phyloP scores from a whole-genome alignment of 331 rosid genomes.

The Rosa hybrid region DNA sequence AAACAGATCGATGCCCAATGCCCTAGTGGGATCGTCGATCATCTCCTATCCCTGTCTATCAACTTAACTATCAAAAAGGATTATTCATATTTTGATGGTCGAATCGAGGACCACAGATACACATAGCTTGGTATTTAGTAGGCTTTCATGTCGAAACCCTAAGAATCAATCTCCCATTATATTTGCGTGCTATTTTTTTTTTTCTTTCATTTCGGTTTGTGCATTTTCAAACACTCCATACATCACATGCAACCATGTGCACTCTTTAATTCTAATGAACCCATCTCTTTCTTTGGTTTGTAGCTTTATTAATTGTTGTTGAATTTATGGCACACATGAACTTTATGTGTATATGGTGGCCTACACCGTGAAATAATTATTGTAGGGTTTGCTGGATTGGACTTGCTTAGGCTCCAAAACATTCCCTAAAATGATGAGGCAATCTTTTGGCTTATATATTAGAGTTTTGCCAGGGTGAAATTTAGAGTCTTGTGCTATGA shows the following conservation, averaged over 20 bases:
- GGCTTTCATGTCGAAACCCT: background rate
- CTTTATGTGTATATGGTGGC: slow-evolving; percentile 1
- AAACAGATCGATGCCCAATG: slow-evolving; percentile 20
- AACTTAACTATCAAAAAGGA: slow-evolving; percentile 21
- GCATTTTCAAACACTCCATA: slow-evolving; percentile 19
- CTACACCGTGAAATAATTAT: background rate
- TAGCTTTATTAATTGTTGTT: background rate
- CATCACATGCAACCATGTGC: slow-evolving; percentile 54
- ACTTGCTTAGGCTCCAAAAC: background rate
- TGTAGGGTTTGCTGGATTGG: background rate
- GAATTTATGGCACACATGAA: slow-evolving; percentile 7
- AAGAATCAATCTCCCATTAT: slow-evolving; percentile 21
- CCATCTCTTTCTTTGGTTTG: slow-evolving; percentile 25
- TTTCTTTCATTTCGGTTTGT: slow-evolving; percentile 17
- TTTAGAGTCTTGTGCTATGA: background rate
- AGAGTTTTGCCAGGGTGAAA: background rate
- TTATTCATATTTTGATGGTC: slow-evolving; percentile 13
- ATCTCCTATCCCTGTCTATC: slow-evolving; percentile 5
- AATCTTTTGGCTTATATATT: background rate
- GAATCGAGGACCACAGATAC: slow-evolving; percentile 37
- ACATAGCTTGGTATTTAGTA: background rate
- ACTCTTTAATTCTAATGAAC: slow-evolving; percentile 34
- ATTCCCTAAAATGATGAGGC: slow-evolving; percentile 5
- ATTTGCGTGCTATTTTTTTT: slow-evolving; percentile 1
- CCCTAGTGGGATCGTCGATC: background rate